Conservation (phyloP, 768 basidiomycete genomes). For the Kwoniella pini region DNA sequence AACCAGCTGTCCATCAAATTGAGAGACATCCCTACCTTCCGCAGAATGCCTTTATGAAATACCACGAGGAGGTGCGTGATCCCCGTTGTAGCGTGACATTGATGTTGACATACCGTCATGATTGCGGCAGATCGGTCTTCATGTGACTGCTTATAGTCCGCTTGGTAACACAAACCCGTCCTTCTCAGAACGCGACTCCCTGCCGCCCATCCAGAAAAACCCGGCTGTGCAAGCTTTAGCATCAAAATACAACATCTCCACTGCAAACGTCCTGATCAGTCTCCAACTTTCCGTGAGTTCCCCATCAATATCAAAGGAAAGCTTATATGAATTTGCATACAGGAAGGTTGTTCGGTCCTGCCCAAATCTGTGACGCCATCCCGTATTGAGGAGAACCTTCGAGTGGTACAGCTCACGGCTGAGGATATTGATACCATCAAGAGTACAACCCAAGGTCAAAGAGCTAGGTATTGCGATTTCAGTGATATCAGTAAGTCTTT, state of each 20-base stretch:
- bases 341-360: conserved; percentile 67
- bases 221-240: conserved; percentile 65
- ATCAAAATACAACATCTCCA: conserved; percentile 65
- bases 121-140: conserved; percentile 18
- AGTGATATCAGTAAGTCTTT: conserved; percentile 20
- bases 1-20: conserved; percentile 21
- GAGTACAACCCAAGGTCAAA: conserved; percentile 3
- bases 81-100: no score
- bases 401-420: not conserved
- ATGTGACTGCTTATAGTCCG: conserved; percentile 65
- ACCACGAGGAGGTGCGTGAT: conserved; percentile 16
- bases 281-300: conserved; percentile 11
- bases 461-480: conserved; percentile 21
- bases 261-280: conserved; percentile 58
- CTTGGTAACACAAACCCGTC: conserved; percentile 60
- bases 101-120: no score
- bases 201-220: conserved; percentile 62
- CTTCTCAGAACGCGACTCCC: conserved; percentile 2
- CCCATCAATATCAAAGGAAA: conserved; percentile 50
- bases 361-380: conserved; percentile 72
- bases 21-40: conserved; percentile 22
- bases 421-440: conserved; percentile 7
- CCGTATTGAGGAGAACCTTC: conserved; percentile 68
- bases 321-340: conserved; percentile 62
- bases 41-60: conserved; percentile 16